Evolutionary conservation across 371 early-diverging fungal species (phyloP), one percentile per base, ranked within the genome.

Genomic region (Lichtheimia ramosa): DNA sequence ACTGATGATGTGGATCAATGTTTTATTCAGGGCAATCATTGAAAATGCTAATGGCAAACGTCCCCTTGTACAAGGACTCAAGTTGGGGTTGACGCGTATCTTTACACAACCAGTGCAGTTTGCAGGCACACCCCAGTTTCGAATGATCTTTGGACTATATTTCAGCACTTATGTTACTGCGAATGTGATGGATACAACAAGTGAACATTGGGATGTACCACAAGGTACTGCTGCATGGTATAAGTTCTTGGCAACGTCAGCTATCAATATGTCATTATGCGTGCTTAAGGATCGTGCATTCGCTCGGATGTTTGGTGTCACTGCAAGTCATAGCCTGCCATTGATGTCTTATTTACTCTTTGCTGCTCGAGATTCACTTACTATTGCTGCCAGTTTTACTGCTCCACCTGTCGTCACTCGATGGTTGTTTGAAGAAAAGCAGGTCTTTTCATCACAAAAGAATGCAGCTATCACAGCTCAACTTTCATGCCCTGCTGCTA

Each of bases 381-480:
- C 91, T 0, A 77, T 90, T 41, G 81, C 74, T 10, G 87, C 89
- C 7, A 82, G 83, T 41, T 90, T 90, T 72, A 89, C 75, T 65
- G 80, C 89, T 13, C 89, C 90, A 6, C 58, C 69, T 16, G 51
- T 62, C 40, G 34, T 85, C 21, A 59, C 82, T 0, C 15, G 28
- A 12, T 57, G 60, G 25, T 59, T 83, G 5, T 70, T 75, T 20
- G 23, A 58, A 12, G 25, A 60, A 12, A 39, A 58, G 7, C 40
- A 51, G n/a, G 43, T 59, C 3, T 34, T 34, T 34, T 34, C 34
- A 34, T 49, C 65, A 8, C 24, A 51, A 16, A 73, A 74, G 6
- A 46, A 61, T 10, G 76, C 81, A 0, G 71, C 64, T 7, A 69
- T 73, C 15, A 43, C 68, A 0, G 68, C 84, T 18, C 89, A 88